Base-by-base conservation (phyloP, 805 yeast genomes). In the Candida awuae region DNA sequence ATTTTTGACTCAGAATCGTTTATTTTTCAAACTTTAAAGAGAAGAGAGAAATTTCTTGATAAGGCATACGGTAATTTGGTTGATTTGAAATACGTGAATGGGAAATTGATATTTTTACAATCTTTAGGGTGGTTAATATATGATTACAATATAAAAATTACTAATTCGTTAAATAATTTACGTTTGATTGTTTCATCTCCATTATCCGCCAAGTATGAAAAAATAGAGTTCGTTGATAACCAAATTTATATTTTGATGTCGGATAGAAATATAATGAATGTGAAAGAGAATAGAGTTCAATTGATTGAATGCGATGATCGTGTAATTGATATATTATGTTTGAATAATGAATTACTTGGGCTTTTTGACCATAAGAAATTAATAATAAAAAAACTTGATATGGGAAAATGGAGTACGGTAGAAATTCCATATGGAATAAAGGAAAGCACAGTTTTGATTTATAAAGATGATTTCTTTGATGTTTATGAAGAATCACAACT, bases 111-210 rank as follows among this genome's bases (percentile, higher is more conserved):
- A 1, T 39, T 55, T 1, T 27, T 50, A 10, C 63, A 58, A 30
- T 58, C 56, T 25, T 21, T 22, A n/a, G 63, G 63, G 12, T 58
- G 61, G 61, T 38, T 47, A 2, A 39, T 56, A 3, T 58, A 56
- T 42, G 44, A 55, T 18, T 32, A 32, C 41, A 13, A 30, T 8
- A 10, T 20, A 33, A 18, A 33, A 32, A 2, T 41, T 37, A 5
- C 34, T 37, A 19, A 22, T 17, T 26, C 25, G n/a, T 12, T 15
- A 8, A 29, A 53, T 7, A 39, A 38, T 30, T 29, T 44, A 14
- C 14, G 20, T 3, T 48, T 52, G 15, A 18, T 49, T 8, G 41
- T 52, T 2, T 53, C 56, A 2, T 55, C 58, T 4, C 59, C 61
- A 3, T 32, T 55, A 25, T 34, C 44, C 5, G 46, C 52, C 1